Percentiles rank a stretch among this genome's conserved stretches.
Evolutionary conservation across 2,329 filamentous ascomycete species (phyloP).

Genomic region (Fusarium equiseti): DNA sequence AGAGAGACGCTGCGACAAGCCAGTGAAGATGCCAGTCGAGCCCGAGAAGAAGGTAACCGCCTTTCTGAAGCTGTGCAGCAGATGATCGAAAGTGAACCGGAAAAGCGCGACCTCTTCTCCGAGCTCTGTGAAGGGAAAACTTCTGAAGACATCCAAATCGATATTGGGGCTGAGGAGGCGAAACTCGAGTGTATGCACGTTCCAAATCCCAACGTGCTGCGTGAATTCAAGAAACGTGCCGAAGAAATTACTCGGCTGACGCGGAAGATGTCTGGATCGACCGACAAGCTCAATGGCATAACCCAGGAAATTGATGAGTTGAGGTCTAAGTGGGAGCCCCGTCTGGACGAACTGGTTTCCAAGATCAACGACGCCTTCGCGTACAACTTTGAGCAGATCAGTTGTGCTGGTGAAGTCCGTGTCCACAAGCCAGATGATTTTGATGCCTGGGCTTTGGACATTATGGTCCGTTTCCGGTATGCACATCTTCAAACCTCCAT

Average conservation of each 20-base stretch:
- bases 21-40: conserved; percentile 54
- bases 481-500: conserved; percentile 43
- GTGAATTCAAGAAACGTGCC: conserved; percentile 80
- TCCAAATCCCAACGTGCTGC: conserved; percentile 79
- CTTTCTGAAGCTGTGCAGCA: conserved; percentile 54
- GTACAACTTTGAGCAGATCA: conserved; percentile 93
- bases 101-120: conserved; percentile 56
- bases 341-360: conserved; percentile 79
- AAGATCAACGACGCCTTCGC: conserved; percentile 92
- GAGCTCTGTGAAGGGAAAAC: conserved; percentile 63
- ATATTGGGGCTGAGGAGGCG: conserved; percentile 79
- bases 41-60: conserved; percentile 52
- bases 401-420: conserved; percentile 89
- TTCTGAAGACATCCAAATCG: conserved; percentile 74
- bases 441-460: conserved; percentile 92
- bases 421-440: conserved; percentile 94
- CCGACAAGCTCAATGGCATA: conserved; percentile 66
- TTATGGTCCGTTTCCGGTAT: conserved; percentile 94
- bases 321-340: conserved; percentile 83
- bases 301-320: conserved; percentile 72
- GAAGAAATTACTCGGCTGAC: conserved; percentile 76
- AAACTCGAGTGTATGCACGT: conserved; percentile 84
- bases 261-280: conserved; percentile 66
- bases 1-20: conserved; percentile 53
- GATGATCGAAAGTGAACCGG: conserved; percentile 55